phyloP scores from a whole-genome alignment of 1,284 basidiomycete species.

The Rhodofomes roseus region DNA sequence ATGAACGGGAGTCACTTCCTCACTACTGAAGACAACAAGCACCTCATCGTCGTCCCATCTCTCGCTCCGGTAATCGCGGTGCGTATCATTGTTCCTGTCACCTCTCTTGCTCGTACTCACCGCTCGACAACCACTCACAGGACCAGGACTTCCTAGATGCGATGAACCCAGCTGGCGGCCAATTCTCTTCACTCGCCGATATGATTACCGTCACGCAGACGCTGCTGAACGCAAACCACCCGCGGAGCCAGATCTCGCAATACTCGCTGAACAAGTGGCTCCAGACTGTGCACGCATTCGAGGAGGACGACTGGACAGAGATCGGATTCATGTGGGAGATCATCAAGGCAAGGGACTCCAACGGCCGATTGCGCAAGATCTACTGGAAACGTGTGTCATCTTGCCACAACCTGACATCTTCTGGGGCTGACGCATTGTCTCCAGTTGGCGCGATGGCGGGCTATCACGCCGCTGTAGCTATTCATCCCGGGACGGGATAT shows the following conservation, averaged over 20 bases:
- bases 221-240: conserved; percentile 36
- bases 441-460: conserved; percentile 42
- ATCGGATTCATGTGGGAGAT: conserved; percentile 51
- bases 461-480: conserved; percentile 39
- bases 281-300: conserved; percentile 32
- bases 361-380: conserved; percentile 35
- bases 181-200: conserved; percentile 45
- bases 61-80: conserved; percentile 18
- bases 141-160: conserved; percentile 38
- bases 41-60: conserved; percentile 15
- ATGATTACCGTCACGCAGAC: conserved; percentile 37
- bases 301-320: conserved; percentile 37
- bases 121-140: conserved; percentile 13
- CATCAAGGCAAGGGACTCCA: conserved; percentile 28
- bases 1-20: conserved; percentile 20
- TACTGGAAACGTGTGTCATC: conserved; percentile 26
- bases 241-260: conserved; percentile 33
- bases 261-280: conserved; percentile 41
- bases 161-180: conserved; percentile 43
- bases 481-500: conserved; percentile 42
- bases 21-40: conserved; percentile 15
- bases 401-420: neutral
- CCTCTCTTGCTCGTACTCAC: neutral
- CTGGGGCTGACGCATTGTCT: neutral
- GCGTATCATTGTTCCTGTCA: neutral